phyloP scores from a whole-genome alignment of 2,329 filamentous ascomycete species.

The Fusarium secorum region DNA sequence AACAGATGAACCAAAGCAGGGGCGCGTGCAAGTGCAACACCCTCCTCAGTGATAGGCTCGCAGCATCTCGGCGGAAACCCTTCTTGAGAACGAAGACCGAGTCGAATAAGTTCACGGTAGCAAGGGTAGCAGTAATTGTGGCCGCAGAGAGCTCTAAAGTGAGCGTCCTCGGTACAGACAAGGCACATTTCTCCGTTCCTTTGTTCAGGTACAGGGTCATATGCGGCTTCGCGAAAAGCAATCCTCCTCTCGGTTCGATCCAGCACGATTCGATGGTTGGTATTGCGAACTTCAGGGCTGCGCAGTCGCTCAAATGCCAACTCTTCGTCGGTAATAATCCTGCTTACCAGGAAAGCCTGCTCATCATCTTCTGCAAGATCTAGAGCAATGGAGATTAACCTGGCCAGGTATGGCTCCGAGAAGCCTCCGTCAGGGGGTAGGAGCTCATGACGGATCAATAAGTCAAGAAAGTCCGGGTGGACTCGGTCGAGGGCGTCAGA shows the following conservation, averaged over 20 bases:
- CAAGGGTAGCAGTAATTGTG: conserved; percentile 36
- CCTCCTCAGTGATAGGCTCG: conserved; percentile 18
- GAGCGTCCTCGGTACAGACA: conserved; percentile 17
- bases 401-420: conserved; percentile 25
- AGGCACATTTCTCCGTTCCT: conserved; percentile 20
- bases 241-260: conserved; percentile 22
- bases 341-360: conserved; percentile 30
- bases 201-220: background rate
- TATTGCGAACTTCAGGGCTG: conserved; percentile 19
- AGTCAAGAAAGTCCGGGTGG: conserved; percentile 35
- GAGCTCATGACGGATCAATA: conserved; percentile 15
- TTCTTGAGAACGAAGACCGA: conserved; percentile 26
- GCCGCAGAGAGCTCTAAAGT: conserved; percentile 15
- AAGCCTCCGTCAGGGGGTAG: conserved; percentile 1
- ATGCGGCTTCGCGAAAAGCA: background rate
- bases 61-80: conserved; percentile 41
- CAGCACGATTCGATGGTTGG: conserved; percentile 11
- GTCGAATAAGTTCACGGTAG: conserved; percentile 26
- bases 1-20: conserved; percentile 34
- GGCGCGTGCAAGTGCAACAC: conserved; percentile 4
- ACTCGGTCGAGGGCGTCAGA: conserved; percentile 16
- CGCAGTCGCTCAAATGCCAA: conserved; percentile 20
- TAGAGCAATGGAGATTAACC: conserved; percentile 28
- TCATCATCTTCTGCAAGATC: conserved; percentile 27
- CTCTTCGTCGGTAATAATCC: conserved; percentile 39